Evolutionary conservation across 306 rosid genomes (phyloP).

Genomic region (Acmispon strigosus): DNA sequence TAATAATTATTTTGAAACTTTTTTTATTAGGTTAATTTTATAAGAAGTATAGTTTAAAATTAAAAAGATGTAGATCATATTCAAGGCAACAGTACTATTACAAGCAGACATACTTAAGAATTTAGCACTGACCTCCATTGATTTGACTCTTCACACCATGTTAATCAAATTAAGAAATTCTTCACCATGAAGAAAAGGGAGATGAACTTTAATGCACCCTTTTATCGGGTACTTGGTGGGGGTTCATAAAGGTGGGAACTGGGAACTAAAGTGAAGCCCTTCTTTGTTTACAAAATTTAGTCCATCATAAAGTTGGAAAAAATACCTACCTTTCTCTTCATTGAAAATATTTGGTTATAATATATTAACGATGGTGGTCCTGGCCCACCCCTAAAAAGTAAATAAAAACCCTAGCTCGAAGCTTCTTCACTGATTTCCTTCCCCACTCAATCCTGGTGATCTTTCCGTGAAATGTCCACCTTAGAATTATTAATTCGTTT

Average conservation of each 20-base stretch:
- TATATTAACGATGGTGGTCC: not conserved
- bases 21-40: too few relatives aligned
- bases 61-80: too few relatives aligned
- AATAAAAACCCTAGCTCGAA: conserved; percentile 27
- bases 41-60: too few relatives aligned
- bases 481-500: not conserved
- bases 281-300: not conserved
- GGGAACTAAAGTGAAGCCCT: conserved; percentile 5
- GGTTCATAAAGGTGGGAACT: not conserved
- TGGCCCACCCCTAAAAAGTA: not conserved
- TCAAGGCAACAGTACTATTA: too few relatives aligned
- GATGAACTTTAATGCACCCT: not conserved
- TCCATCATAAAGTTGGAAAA: conserved; percentile 6
- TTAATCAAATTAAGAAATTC: conserved; percentile 4
- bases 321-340: conserved; percentile 3
- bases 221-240: not conserved
- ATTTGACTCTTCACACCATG: too few relatives aligned
- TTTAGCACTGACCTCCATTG: too few relatives aligned
- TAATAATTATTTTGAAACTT: too few relatives aligned
- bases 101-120: too few relatives aligned
- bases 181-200: conserved; percentile 11
- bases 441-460: conserved; percentile 19
- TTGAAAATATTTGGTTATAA: not conserved
- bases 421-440: conserved; percentile 31
- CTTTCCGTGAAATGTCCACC: not conserved